Conservation (phyloP, 306 rosid species). For the Mimosa bimucronata region DNA sequence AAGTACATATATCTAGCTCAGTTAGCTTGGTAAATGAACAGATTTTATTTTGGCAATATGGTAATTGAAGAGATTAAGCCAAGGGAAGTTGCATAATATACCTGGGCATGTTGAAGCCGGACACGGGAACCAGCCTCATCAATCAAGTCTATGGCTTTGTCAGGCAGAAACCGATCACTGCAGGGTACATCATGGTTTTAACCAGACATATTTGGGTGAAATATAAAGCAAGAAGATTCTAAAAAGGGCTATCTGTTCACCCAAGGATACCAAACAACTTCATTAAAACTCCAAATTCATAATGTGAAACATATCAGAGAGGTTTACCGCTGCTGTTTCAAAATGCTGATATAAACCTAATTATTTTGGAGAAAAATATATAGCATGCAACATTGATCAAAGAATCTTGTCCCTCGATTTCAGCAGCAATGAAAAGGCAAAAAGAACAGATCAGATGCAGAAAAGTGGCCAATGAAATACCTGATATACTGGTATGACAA, state of each 20-base stretch:
- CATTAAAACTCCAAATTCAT: slow-evolving; percentile 21
- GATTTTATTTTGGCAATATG: not conserved
- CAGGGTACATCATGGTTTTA: slow-evolving; percentile 26
- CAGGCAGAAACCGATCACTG: slow-evolving; percentile 96
- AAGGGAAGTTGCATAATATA: slow-evolving; percentile 29
- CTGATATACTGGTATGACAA: slow-evolving; percentile 94
- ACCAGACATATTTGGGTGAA: slow-evolving; percentile 16
- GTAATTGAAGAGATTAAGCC: slow-evolving; percentile 5
- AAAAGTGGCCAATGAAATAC: slow-evolving; percentile 40
- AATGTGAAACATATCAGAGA: not conserved
- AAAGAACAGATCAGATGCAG: slow-evolving; percentile 9
- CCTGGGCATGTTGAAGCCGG: slow-evolving; percentile 94
- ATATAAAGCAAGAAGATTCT: not conserved
- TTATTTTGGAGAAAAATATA: not conserved
- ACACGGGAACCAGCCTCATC: slow-evolving; percentile 99
- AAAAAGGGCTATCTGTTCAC: slow-evolving; percentile 8
- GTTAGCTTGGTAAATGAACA: slow-evolving; percentile 32
- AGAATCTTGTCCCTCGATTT: not conserved
- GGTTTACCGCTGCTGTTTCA: not conserved
- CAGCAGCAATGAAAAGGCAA: not conserved
- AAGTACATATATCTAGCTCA: slow-evolving; percentile 23
- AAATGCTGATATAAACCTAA: slow-evolving; percentile 7
- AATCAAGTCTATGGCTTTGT: slow-evolving; percentile 92
- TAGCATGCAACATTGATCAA: slow-evolving; percentile 14
- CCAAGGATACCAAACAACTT: not conserved